These are phyloP conservation scores for Nannizzia gypsea DNA, from an alignment of 2,329 filamentous ascomycete species.

Conservation along the genomic window DNA sequence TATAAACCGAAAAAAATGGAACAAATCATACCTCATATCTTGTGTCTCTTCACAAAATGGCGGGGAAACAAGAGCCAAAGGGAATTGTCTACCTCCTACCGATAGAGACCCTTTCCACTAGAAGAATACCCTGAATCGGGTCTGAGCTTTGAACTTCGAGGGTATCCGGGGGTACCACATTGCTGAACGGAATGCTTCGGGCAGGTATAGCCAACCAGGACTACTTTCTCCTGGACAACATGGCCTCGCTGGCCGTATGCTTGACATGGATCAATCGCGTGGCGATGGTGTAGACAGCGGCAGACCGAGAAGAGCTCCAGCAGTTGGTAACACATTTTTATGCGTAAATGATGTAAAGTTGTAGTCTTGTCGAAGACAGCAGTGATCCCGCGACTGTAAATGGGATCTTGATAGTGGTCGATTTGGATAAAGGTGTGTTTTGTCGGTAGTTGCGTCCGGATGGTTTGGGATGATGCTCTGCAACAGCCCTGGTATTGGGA, in stretches of 20 bases:
- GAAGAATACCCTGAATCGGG: conserved; percentile 25
- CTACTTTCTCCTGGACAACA: conserved; percentile 57
- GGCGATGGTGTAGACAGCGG: conserved; percentile 76
- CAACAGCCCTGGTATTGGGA: background rate
- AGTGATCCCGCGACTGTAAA: no score
- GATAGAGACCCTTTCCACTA: conserved; percentile 17
- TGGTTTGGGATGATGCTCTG: background rate
- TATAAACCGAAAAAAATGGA: background rate
- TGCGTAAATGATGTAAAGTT: conserved; percentile 21
- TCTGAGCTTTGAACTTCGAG: conserved; percentile 13
- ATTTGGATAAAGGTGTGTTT: background rate
- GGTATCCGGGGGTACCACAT: conserved; percentile 12
- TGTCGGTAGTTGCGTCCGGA: background rate
- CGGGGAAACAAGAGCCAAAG: background rate
- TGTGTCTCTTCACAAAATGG: background rate
- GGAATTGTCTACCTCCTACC: conserved; percentile 6
- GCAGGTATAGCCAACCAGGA: conserved; percentile 76
- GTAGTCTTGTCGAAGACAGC: background rate
- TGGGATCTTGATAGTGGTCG: background rate
- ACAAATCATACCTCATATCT: background rate
- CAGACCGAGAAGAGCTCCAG: conserved; percentile 78
- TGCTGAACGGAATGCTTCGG: conserved; percentile 35
- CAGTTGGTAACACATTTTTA: conserved; percentile 70
- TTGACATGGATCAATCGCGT: conserved; percentile 71
- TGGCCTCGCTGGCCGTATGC: conserved; percentile 65